phyloP scores from a whole-genome alignment of 805 yeast genomes.

The Yarrowia osloensis region DNA sequence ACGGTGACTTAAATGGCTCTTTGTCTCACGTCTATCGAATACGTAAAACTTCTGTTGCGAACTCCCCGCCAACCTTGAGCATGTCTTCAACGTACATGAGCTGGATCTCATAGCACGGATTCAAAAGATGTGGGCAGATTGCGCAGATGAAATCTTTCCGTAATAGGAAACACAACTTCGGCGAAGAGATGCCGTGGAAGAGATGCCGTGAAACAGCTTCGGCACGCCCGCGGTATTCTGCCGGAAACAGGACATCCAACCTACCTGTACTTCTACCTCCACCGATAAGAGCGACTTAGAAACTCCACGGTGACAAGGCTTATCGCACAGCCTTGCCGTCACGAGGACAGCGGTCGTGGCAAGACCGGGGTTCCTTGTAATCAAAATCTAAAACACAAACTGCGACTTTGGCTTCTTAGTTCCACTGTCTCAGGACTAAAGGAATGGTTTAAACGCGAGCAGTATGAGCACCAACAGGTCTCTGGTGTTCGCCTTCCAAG shows the following conservation, averaged over 20 bases:
- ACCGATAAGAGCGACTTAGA: too few species aligned
- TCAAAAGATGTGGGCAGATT: background rate
- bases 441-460: background rate
- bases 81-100: background rate
- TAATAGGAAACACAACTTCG: background rate
- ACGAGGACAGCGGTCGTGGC: background rate
- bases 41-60: background rate
- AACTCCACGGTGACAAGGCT: too few species aligned
- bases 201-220: too few species aligned
- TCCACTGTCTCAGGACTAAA: background rate
- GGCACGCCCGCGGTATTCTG: too few species aligned
- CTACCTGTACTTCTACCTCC: too few species aligned
- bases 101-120: background rate
- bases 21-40: background rate
- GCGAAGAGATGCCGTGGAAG: too few species aligned
- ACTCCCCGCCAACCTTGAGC: background rate
- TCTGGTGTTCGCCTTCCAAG: too few species aligned
- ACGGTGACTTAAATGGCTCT: background rate
- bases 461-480: too few species aligned
- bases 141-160: background rate
- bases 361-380: background rate
- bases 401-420: background rate
- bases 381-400: background rate
- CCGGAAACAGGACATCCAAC: too few species aligned
- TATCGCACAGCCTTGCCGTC: background rate